Evolutionary conservation across 2,329 filamentous ascomycete genomes (phyloP).

Genomic region (Ambrosiella cleistominuta): DNA sequence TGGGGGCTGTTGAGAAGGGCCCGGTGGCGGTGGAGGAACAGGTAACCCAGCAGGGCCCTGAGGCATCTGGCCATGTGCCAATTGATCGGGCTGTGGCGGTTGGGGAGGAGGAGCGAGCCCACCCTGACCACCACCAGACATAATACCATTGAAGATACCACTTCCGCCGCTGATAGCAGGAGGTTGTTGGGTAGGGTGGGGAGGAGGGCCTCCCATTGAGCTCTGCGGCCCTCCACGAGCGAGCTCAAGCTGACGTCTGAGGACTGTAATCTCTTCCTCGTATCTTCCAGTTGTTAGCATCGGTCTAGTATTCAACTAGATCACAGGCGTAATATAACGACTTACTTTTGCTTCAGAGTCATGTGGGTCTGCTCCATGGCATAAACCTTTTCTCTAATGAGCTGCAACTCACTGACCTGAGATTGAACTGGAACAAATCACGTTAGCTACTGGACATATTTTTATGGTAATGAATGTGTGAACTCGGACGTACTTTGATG

Average conservation of each 20-base stretch:
- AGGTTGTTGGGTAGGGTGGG: conserved; percentile 65
- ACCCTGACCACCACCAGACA: conserved; percentile 73
- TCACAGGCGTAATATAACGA: not conserved
- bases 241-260: conserved; percentile 73
- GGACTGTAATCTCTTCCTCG: conserved; percentile 71
- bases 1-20: conserved; percentile 53
- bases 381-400: conserved; percentile 85
- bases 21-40: conserved; percentile 40
- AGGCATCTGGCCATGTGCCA: conserved; percentile 32
- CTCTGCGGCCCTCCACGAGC: conserved; percentile 44
- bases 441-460: conserved; percentile 1
- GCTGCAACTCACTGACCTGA: conserved; percentile 88
- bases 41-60: conserved; percentile 28
- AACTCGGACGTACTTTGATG: conserved; percentile 39
- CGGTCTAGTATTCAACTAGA: not conserved
- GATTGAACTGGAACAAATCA: conserved; percentile 47
- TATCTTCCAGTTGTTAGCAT: conserved; percentile 43
- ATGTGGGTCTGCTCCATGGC: conserved; percentile 81
- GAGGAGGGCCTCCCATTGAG: conserved; percentile 48
- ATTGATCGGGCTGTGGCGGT: conserved; percentile 54
- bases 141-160: conserved; percentile 88
- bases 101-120: conserved; percentile 64
- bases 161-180: conserved; percentile 83
- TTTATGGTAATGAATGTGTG: not conserved
- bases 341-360: conserved; percentile 72